Base-by-base conservation (phyloP, 129 eudicot species). In the Daucus carota region DNA sequence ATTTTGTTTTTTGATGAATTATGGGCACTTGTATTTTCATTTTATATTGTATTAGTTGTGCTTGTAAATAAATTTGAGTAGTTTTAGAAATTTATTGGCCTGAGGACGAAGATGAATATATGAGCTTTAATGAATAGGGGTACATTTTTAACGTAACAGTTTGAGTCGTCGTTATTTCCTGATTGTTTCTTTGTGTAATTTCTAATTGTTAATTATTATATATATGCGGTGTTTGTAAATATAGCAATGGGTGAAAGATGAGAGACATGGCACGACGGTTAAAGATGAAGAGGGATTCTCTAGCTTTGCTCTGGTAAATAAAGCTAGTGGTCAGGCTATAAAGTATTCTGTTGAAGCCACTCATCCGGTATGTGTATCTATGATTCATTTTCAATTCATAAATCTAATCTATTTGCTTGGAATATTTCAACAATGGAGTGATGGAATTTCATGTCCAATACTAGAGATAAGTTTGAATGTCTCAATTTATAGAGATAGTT, bases 211-310 rank as follows among this genome's bases (percentile, higher is more conserved):
- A n/a, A 18, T 50, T 50, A 1, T 48, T 18, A 5, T 18, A 40
- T 40, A 40, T 40, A 4, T 40, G 18, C 62, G 15, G 48, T 60
- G 46, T 8, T 40, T 42, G 43, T 41, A 7, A n/a, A 73, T 74
- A 57, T 84, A 92, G 97, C 97, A 92, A 78, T 92, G 97, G 97
- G 67, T 86, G 57, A 90, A 85, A 52, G 97, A 92, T 70, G 90
- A 92, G 80, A 88, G 75, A 82, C 86, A 40, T 52, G 88, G 97
- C 80, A 88, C 87, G 0, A 84, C 70, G 81, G 97, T 92, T 82
- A 92, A 88, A 81, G 97, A 92, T 20, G 90, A 90, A 85, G 86
- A 88, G 13, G 92, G 96, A 6, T 86, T 75, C 46, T 93, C 96
- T 15, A 79, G 88, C 74, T 92, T 92, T 86, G 87, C 96, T 62